These are phyloP conservation scores for Quercus engelmannii DNA, from an alignment of 306 rosid species.

Conservation along the genomic window DNA sequence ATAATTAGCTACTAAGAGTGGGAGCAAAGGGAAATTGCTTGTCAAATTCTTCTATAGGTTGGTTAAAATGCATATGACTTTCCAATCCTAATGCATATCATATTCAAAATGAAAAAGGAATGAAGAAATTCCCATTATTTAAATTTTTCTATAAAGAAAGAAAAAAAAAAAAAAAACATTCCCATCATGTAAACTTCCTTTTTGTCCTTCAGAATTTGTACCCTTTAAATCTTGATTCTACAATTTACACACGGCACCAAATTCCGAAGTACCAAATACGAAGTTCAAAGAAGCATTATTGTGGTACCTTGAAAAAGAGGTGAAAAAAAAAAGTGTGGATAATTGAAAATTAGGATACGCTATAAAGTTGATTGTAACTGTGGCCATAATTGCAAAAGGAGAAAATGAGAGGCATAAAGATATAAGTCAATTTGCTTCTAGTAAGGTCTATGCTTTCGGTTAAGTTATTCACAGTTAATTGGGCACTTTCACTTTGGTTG, in stretches of 20 bases:
- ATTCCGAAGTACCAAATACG: conserved; percentile 4
- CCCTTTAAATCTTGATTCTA: conserved; percentile 5
- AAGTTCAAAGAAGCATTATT: neutral
- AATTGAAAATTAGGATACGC: neutral
- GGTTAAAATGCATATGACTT: neutral
- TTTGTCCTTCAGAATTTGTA: neutral
- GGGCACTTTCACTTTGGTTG: conserved; percentile 2
- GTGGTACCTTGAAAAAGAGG: conserved; percentile 11
- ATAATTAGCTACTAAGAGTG: neutral
- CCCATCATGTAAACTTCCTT: neutral
- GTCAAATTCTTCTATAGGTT: neutral
- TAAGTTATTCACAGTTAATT: neutral
- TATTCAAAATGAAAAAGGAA: too few relatives aligned
- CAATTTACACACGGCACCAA: neutral
- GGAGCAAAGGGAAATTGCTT: neutral
- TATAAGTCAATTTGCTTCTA: neutral
- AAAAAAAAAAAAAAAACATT: neutral
- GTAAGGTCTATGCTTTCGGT: neutral
- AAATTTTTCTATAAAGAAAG: neutral
- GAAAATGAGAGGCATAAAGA: neutral
- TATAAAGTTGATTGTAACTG: conserved; percentile 4
- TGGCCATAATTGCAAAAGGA: conserved; percentile 11
- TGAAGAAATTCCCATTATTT: neutral
- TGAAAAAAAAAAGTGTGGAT: neutral
- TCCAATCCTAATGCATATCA: too few relatives aligned